Base-by-base conservation (phyloP, 1,284 basidiomycete species). In the Exobasidium cylindrosporum region DNA sequence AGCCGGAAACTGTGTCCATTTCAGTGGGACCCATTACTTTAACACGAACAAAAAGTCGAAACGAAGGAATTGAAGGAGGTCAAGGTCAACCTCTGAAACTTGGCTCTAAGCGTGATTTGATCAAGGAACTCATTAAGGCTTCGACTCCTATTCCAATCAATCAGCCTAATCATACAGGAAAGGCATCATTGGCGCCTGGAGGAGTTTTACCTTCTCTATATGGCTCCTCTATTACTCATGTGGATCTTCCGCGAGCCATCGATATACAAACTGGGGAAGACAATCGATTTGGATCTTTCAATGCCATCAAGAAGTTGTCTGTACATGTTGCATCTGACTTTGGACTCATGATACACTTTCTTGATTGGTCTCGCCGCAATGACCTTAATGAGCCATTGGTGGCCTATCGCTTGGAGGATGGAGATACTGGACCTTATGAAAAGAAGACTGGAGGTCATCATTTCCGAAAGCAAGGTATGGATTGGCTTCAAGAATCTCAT, bases 401-500 rank as follows among this genome's bases (percentile, higher is more conserved):
- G 11, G 53, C 53, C 3, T 55, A 30, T 31, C 53, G 53, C 2
- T 28, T 55, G 17, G 53, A 21, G 3, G 47, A 50, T 50, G 21
- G 21, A 23, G 26, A 24, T 14, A 4, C 21, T 6, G 21, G 26
- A 13, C 21, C 47, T 6, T 4, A 13, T 24, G 47, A 50, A 7
- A 4, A 14, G 13, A 50, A 50, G 21, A 40, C 7, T 17, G 47
- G 14, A 21, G 21, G 14, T 7, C 47, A 50, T 14, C 21, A 10
- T 21, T 4, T 35, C 5, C n/a, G 32, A 4, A 55, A 55, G 11
- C n/a, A 55, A 28, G 53, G 53, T 17, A 11, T 26, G n/a, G 53
- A 55, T 28, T 55, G 53, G 53, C 23, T 55, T 14, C 21, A 26
- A 29, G n/a, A 55, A 24, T 40, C 32, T 17, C 53, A 40, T 28